Percentiles rank a stretch among this genome's conserved stretches.
These are phyloP conservation scores for Viridothelium virens DNA, from an alignment of 495 filamentous ascomycete genomes.

Conservation along the genomic window DNA sequence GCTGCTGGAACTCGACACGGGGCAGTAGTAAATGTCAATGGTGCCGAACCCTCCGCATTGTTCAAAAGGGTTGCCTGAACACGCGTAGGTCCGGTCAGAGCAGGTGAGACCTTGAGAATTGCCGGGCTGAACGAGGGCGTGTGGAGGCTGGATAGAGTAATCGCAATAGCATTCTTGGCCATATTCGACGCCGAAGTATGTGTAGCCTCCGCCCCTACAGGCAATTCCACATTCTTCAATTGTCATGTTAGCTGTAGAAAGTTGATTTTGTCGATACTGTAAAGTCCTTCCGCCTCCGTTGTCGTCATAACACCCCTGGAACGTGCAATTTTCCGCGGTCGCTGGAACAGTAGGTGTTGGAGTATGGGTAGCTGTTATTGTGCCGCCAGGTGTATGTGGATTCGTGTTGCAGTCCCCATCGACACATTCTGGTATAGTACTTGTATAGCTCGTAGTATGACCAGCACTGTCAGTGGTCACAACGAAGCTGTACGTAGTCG, in stretches of 20 bases:
- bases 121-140: not conserved
- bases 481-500: not conserved
- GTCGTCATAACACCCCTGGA: constrained; percentile 23
- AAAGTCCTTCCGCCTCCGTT: constrained; percentile 13
- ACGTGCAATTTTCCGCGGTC: constrained; percentile 4
- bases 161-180: constrained; percentile 4
- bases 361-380: not conserved
- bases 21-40: constrained; percentile 6
- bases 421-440: not conserved
- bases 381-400: constrained; percentile 8
- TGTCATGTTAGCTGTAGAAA: constrained; percentile 19
- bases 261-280: constrained; percentile 4
- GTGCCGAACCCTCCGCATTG: constrained; percentile 13
- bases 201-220: not conserved
- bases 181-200: constrained; percentile 4
- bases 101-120: constrained; percentile 8
- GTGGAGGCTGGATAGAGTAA: constrained; percentile 2
- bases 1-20: constrained; percentile 6
- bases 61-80: constrained; percentile 6
- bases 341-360: not conserved
- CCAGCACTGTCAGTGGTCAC: not conserved
- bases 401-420: not conserved
- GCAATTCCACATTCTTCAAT: constrained; percentile 18
- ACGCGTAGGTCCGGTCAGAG: constrained; percentile 8
- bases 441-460: not conserved